Evolutionary conservation across 768 basidiomycete genomes (phyloP).

Genomic region (Pleurotus pulmonarius): DNA sequence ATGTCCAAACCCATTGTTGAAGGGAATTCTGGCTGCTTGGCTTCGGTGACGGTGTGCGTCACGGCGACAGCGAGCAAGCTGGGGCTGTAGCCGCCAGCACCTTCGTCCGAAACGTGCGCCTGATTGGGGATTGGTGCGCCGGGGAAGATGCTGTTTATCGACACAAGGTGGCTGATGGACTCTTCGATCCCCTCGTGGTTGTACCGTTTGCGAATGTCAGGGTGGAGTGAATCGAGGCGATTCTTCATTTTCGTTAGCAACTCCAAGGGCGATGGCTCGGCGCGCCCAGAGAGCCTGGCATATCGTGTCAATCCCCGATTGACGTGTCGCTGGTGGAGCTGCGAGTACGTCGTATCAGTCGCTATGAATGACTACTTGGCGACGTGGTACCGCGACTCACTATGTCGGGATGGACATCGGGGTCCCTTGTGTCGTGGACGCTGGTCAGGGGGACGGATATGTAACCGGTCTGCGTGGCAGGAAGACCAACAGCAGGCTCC

Average conservation of each 20-base stretch:
- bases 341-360: background rate
- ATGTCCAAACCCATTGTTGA: conserved; percentile 4
- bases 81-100: background rate
- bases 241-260: conserved; percentile 5
- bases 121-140: background rate
- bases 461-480: background rate
- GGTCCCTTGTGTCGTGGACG: background rate
- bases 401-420: background rate
- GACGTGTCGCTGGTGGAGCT: conserved; percentile 7
- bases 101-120: background rate
- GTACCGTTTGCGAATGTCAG: conserved; percentile 4
- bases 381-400: too few species aligned
- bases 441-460: conserved; percentile 1
- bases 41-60: conserved; percentile 1
- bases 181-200: conserved; percentile 6
- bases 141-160: conserved; percentile 2
- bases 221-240: background rate
- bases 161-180: background rate
- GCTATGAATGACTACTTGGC: background rate
- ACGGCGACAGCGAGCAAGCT: conserved; percentile 2
- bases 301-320: conserved; percentile 6
- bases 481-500: conserved; percentile 1
- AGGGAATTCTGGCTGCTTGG: conserved; percentile 2
- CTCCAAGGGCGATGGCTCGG: conserved; percentile 1
- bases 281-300: background rate